Evolutionary conservation across 345 rosid genomes (phyloP), one percentile per base, ranked within the genome.

Genomic region (Trapa incisa): DNA sequence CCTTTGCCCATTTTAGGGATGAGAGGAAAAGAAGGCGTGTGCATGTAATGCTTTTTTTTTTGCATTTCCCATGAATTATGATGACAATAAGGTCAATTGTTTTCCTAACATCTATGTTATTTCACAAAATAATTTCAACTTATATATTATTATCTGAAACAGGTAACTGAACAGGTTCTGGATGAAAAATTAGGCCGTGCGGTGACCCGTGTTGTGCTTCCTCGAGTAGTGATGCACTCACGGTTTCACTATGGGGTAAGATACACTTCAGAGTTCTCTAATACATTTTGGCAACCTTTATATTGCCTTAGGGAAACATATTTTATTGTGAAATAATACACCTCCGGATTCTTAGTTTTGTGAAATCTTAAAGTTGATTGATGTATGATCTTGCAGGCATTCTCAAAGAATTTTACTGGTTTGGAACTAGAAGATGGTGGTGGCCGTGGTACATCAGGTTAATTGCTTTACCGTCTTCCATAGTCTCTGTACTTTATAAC

Each of bases 401-500:
- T 87, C 73, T 89, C 96, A 56, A 89, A 85, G 65, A 94, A 94
- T 77, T 91, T 91, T 74, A 91, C 96, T 3, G 99, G 99, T 52
- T 85, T 94, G 75, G 99, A 94, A 79, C 91, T 94, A 65, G 99
- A 94, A 77, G 99, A 94, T 81, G 99, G 99, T 69, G 99, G 99
- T 76, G 99, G 99, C 56, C 97, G 99, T 64, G 99, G 99, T 69
- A 94, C 99, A 70, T 94, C 99, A 68, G 95, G 95, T 88, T 66
- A 67, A 63, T 69, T 16, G 53, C 53, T 72, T 65, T 47, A 38
- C 10, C 42, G 16, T 65, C 68, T 48, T 22, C 50, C 10, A 16
- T 36, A 5, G 57, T 47, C 47, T 3, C 8, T 69, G 29, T 22
- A 2, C n/a, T 17, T 9, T 13, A 37, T 50, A 52, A 47, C 66